Base-by-base conservation (phyloP, 2,329 filamentous ascomycete species). In the Ceratocystis variospora region DNA sequence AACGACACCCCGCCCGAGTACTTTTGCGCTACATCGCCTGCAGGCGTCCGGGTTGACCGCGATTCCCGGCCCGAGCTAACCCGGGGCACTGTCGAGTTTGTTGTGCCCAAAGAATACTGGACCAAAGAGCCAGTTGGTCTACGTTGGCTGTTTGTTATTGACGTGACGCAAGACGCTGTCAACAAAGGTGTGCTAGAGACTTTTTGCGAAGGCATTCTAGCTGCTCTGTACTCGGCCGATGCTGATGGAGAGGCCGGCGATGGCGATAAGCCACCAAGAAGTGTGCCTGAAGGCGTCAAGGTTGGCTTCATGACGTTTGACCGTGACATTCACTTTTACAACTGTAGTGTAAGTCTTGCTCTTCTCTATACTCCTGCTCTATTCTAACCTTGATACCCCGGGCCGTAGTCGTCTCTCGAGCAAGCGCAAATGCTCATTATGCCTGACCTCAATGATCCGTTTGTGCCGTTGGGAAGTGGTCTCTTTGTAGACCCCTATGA, bases 31-130 rank as follows among this genome's bases (percentile, higher is more conserved):
- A 90, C 90, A 31, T 93, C 90, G 72, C 90, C 90, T 3, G 87
- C 90, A 66, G 94, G 94, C 19, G 84, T 90, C 53, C 87, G 94
- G 67, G 85, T 96, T 62, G 94, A 99, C 76, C 85, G 94, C 62
- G 83, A 92, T 73, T 88, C 95, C 73, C 83, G 94, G 64, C 92
- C 93, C 0, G 94, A 99, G 77, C 80, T 99, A 71, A 89, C 87
- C 72, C 83, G 90, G 66, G 94, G 94, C 46, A 97, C 94, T 0
- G 93, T 97, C 59, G 94, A 99, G 74, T 99, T 96, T 73, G 81
- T 94, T 68, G 95, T 99, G 15, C 94, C 94, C 17, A 97, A 96
- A 77, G 94, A 99, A 77, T 99, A 99, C 77, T 99, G 92, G 90
- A 93, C 90, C 28, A 94, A 93, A 75, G 88, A 95, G 74, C 94